Conservation (phyloP, 1,139 yeast species). For the Geotrichum carabidarum region DNA sequence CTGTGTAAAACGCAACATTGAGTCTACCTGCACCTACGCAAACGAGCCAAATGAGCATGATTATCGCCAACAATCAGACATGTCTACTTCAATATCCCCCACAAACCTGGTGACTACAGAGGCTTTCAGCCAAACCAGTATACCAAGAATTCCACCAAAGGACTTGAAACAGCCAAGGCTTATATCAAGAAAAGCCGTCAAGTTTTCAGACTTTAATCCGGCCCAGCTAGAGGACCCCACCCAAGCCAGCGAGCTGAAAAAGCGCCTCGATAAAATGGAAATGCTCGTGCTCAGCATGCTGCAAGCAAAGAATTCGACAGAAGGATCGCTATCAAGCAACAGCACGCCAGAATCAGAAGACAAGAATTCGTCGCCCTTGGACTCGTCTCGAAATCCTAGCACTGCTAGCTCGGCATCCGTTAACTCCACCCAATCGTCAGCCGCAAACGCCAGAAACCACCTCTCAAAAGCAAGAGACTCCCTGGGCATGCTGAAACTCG, state of each 20-base stretch:
- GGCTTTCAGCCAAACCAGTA: not conserved
- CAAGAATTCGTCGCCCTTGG: conserved; percentile 1
- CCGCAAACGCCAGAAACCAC: not conserved
- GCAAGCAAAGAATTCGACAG: conserved; percentile 6
- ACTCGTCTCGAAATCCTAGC: not conserved
- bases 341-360: not conserved
- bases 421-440: not conserved
- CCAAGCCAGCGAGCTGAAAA: conserved; percentile 12
- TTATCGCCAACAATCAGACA: not conserved
- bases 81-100: not conserved
- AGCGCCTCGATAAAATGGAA: conserved; percentile 17
- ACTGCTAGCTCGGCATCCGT: not conserved
- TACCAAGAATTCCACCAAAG: not conserved
- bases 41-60: conserved; percentile 12
- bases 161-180: conserved; percentile 4
- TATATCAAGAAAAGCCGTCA: conserved; percentile 5
- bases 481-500: conserved; percentile 37
- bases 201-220: conserved; percentile 9
- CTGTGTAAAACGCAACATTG: conserved; percentile 32
- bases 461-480: conserved; percentile 30
- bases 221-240: not conserved
- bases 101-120: not conserved
- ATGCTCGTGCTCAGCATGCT: conserved; percentile 17
- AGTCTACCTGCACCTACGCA: conserved; percentile 28
- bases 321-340: not conserved